Conservation (phyloP, 768 basidiomycete genomes). For the Russula sp. region DNA sequence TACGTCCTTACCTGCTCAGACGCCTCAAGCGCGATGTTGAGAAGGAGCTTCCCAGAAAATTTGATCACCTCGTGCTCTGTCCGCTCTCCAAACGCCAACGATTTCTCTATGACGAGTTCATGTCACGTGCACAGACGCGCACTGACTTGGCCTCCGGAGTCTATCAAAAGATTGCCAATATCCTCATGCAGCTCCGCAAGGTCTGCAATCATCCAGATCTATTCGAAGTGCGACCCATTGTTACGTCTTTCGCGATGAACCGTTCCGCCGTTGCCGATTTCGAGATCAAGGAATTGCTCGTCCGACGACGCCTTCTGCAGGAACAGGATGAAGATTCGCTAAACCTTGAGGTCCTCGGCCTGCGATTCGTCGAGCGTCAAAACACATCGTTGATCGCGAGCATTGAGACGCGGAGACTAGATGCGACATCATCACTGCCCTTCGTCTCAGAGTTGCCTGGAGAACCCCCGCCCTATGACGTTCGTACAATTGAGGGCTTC, state of each 20-base stretch:
- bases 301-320: slow-evolving; percentile 68
- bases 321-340: slow-evolving; percentile 51
- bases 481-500: slow-evolving; percentile 72
- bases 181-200: slow-evolving; percentile 97
- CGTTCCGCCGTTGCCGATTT: slow-evolving; percentile 75
- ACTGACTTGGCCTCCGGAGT: slow-evolving; percentile 81
- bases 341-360: slow-evolving; percentile 61
- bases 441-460: slow-evolving; percentile 53
- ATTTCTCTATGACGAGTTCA: slow-evolving; percentile 96
- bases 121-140: slow-evolving; percentile 81
- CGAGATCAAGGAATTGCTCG: slow-evolving; percentile 83
- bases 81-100: slow-evolving; percentile 88
- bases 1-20: slow-evolving; percentile 94
- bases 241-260: slow-evolving; percentile 70
- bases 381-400: slow-evolving; percentile 52
- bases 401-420: slow-evolving; percentile 52
- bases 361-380: slow-evolving; percentile 60
- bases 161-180: slow-evolving; percentile 87
- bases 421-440: slow-evolving; percentile 56
- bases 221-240: slow-evolving; percentile 84
- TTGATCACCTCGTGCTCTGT: slow-evolving; percentile 85
- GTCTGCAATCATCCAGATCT: slow-evolving; percentile 94
- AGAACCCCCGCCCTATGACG: slow-evolving; percentile 69
- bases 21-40: slow-evolving; percentile 98
- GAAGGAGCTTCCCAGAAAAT: slow-evolving; percentile 91